Base-by-base conservation (phyloP, 2,329 filamentous ascomycete genomes). In the Exophiala bonariae region DNA sequence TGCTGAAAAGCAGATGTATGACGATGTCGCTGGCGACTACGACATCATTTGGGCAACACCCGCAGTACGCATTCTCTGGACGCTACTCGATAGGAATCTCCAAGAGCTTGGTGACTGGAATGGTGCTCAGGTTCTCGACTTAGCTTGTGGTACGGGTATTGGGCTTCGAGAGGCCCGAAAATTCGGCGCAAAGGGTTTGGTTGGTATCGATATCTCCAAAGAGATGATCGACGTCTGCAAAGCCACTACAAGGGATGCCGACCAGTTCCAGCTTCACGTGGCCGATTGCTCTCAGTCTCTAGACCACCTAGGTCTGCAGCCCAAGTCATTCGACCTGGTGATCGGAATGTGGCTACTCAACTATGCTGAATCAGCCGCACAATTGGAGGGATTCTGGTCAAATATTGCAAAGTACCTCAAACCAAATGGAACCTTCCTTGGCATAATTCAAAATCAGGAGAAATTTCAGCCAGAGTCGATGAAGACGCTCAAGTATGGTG, bases 121-220 rank as follows among this genome's bases (percentile, higher is more conserved):
- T 10, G 42, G 42, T 14, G 34, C 42, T 4, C 18, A n/a, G 13
- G 57, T 68, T 13, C 62, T 69, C 26, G 66, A 69, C 41, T 61
- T 69, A 11, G 66, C 65, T 14, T 68, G 66, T 47, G 65, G 66
- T n/a, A 61, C 63, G 1, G 66, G 65, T 11, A 64, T 61, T 45
- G 42, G 42, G 16, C 42, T 45, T 19, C 42, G 42, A 13, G 68
- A 65, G 46, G 63, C 63, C 17, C 59, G 61, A 34, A 57, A 55
- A 33, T 56, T 67, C 31, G 66, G 64, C 17, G 66, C 66, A 3
- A 52, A 42, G 14, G 59, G 53, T 11, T 59, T 68, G 11, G 47
- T 66, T 6, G 65, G 64, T 3, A 55, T 68, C 16, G 66, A 68
- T 44, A 59, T 66, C 32, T 66, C 63, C 6, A 32, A 47, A 8